Conservation (phyloP, 2,329 filamentous ascomycete genomes). For the Gyromitra esculenta region DNA sequence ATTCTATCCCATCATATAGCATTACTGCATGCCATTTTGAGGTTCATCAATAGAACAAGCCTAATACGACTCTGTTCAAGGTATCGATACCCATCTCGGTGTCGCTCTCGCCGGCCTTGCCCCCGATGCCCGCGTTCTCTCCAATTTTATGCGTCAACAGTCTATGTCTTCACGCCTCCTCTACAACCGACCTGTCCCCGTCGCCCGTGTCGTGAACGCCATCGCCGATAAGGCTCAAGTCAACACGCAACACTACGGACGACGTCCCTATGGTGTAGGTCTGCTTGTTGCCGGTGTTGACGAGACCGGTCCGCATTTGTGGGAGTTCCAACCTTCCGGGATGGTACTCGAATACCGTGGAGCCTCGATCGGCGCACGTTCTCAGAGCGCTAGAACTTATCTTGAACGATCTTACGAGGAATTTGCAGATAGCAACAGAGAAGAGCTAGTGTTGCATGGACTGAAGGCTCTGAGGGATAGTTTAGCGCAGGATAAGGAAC, state of each 20-base stretch:
- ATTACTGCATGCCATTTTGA: not conserved
- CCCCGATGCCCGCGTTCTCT: slow-evolving; percentile 96
- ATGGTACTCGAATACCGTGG: slow-evolving; percentile 98
- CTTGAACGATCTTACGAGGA: slow-evolving; percentile 88
- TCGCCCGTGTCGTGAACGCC: slow-evolving; percentile 86
- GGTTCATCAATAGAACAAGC: not conserved
- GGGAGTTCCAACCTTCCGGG: slow-evolving; percentile 96
- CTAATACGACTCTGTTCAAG: slow-evolving; percentile 20
- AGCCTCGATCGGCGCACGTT: slow-evolving; percentile 93
- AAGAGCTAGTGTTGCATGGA: slow-evolving; percentile 90
- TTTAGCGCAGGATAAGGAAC: slow-evolving; percentile 93
- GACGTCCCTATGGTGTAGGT: slow-evolving; percentile 94
- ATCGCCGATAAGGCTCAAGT: slow-evolving; percentile 97
- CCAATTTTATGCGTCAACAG: slow-evolving; percentile 99
- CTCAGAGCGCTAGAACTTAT: slow-evolving; percentile 98
- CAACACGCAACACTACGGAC: slow-evolving; percentile 97
- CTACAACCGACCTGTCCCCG: slow-evolving; percentile 90
- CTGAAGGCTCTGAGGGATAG: slow-evolving; percentile 93
- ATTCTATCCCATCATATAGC: not conserved
- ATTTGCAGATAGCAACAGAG: slow-evolving; percentile 78
- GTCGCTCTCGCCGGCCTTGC: slow-evolving; percentile 96
- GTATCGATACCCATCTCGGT: slow-evolving; percentile 93
- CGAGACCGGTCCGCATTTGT: slow-evolving; percentile 91
- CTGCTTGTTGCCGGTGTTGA: slow-evolving; percentile 93
- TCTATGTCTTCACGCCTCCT: slow-evolving; percentile 94